phyloP scores from a whole-genome alignment of 257 asterid genomes.

The Solanum megistacrolobum region DNA sequence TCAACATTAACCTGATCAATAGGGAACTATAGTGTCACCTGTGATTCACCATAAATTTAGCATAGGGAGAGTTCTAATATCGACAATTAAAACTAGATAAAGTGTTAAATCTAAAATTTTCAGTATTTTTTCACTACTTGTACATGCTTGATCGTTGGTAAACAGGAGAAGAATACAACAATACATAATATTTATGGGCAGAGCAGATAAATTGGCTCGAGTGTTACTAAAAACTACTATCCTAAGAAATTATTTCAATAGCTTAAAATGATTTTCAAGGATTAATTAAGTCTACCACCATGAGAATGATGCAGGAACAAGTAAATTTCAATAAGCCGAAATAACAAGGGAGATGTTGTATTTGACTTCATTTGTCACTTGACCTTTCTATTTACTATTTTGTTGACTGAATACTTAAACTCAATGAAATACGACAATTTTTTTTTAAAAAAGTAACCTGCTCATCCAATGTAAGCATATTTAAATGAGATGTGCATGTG shows the following conservation, averaged over 20 bases:
- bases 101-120: background rate
- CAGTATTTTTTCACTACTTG: background rate
- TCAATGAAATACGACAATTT: fast-evolving
- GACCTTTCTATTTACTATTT: background rate
- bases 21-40: background rate
- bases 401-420: fast-evolving
- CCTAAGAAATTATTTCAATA: background rate
- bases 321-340: background rate
- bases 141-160: background rate
- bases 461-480: no score
- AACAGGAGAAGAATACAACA: background rate
- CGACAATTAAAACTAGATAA: background rate
- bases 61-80: background rate
- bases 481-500: background rate
- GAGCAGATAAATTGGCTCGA: no score
- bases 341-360: fast-evolving
- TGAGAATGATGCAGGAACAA: background rate
- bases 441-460: fast-evolving
- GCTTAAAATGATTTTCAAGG: fast-evolving
- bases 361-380: background rate
- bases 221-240: background rate
- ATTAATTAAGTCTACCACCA: fast-evolving
- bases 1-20: background rate
- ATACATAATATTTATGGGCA: no score
- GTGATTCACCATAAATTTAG: no score